Percentiles rank a stretch among this genome's conserved stretches.
Conservation (phyloP, 2,329 filamentous ascomycete species). For the Pleoardoris graminearum region DNA sequence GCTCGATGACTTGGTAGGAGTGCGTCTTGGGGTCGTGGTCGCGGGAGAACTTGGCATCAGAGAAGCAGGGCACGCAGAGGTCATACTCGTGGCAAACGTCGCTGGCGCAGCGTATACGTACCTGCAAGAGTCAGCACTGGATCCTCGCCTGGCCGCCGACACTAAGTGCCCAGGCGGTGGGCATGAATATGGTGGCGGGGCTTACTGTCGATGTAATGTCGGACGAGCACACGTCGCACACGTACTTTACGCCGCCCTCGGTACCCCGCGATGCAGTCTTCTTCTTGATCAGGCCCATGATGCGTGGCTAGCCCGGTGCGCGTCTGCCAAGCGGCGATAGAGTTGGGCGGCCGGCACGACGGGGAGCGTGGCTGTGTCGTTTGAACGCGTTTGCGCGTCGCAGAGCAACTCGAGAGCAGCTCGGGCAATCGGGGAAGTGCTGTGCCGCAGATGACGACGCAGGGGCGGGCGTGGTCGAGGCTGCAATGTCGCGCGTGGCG, state of each 20-base stretch:
- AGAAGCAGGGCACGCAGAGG: slow-evolving; percentile 93
- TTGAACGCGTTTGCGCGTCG: slow-evolving; percentile 12
- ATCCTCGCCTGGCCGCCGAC: background rate
- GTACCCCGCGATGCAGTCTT: slow-evolving; percentile 85
- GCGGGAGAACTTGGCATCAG: slow-evolving; percentile 76
- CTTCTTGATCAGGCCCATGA: slow-evolving; percentile 94
- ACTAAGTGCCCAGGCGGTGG: background rate
- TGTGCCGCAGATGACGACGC: background rate
- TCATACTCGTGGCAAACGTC: slow-evolving; percentile 89
- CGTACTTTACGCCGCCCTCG: slow-evolving; percentile 80
- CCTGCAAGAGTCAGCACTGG: slow-evolving; percentile 56
- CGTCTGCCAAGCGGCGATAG: slow-evolving; percentile 16
- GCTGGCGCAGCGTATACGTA: slow-evolving; percentile 91
- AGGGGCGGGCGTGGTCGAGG: slow-evolving; percentile 3
- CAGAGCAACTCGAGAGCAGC: background rate
- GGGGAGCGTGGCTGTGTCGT: slow-evolving; percentile 31
- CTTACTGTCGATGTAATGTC: slow-evolving; percentile 96
- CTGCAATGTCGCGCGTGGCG: background rate
- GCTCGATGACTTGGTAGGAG: slow-evolving; percentile 91
- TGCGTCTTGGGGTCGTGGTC: slow-evolving; percentile 87
- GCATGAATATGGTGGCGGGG: slow-evolving; percentile 23
- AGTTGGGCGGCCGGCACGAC: slow-evolving; percentile 13
- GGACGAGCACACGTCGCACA: slow-evolving; percentile 94
- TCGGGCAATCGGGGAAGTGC: background rate
- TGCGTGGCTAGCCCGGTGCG: slow-evolving; percentile 8